Evolutionary conservation across 2,329 filamentous ascomycete species (phyloP), one percentile per base, ranked within the genome.

Genomic region (Lachnellula occidentalis): DNA sequence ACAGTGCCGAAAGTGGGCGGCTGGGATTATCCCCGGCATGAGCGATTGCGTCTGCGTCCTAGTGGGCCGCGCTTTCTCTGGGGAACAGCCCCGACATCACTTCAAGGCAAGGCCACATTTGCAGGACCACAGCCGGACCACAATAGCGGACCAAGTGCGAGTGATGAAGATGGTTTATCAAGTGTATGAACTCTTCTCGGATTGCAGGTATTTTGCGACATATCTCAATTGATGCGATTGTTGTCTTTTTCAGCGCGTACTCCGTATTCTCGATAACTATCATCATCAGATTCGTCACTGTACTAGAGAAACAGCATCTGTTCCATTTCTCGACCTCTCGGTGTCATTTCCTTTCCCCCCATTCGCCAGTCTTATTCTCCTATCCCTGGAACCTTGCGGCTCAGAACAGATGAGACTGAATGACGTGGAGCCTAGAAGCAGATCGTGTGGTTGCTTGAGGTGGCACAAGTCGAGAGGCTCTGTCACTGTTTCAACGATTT

Each of bases 401-500:
- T 46, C n/a, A 27, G 48, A 21, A 21, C 43, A 45, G 17, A 22
- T 31, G 36, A 41, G 48, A 41, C 34, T 17, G 19, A 41, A 37
- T 21, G 24, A 21, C 48, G 37, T 22, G 36, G 34, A 50, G 37
- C 14, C 48, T 31, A 11, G 36, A 50, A 9, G 48, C 17, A 41
- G 21, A 37, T 41, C 36, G 24, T 42, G 6, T 42, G 22, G 22
- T 17, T 19, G 19, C 36, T 21, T 17, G 24, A 12, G 12, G n/a
- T 19, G 21, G 22, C 21, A 24, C 43, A 45, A 42, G 31, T 15
- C 14, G 3, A 42, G 45, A 57, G 17, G 45, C 54, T 54, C 53
- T 58, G 50, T 56, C 53, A 56, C 27, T 47, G 54, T 60, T 59
- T 61, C 56, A 58, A 58, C 39, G n/a, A 37, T 24, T 45, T 34